phyloP scores from a whole-genome alignment of 345 rosid species.

The Populus deltoides region DNA sequence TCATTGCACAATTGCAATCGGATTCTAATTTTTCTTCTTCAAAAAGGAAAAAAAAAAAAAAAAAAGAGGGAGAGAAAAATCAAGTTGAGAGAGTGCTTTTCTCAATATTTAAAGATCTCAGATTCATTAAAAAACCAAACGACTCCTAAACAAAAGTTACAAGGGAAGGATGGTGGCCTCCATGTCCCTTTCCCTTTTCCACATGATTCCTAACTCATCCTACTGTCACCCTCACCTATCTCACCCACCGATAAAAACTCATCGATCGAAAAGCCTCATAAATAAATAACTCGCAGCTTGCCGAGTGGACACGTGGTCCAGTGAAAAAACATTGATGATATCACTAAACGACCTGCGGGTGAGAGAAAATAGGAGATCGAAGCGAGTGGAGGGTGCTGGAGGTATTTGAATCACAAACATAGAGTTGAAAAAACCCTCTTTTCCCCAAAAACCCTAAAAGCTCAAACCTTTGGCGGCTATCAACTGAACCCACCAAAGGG shows the following conservation, averaged over 20 bases:
- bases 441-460: conserved; percentile 9
- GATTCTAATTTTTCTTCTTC: not conserved
- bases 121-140: not conserved
- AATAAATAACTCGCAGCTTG: not conserved
- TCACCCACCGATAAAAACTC: not conserved
- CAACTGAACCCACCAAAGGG: not conserved
- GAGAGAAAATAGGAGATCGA: not conserved
- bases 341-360: not conserved
- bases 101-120: no score
- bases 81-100: no score
- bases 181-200: not conserved
- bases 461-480: conserved; percentile 42
- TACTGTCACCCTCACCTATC: not conserved
- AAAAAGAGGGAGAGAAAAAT: no score
- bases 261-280: not conserved
- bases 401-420: conserved; percentile 59
- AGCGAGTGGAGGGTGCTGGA: conserved; percentile 27
- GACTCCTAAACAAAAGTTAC: not conserved
- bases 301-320: not conserved
- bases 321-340: not conserved
- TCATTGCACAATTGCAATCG: not conserved
- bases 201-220: not conserved
- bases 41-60: no score
- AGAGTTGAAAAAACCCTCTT: conserved; percentile 46
- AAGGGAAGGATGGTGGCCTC: not conserved